A percentile compares a stretch with the other conserved stretches of the same genome.
Conservation (phyloP, 176 grass and related monocot species). For the Echinochloa phyllopogon region DNA sequence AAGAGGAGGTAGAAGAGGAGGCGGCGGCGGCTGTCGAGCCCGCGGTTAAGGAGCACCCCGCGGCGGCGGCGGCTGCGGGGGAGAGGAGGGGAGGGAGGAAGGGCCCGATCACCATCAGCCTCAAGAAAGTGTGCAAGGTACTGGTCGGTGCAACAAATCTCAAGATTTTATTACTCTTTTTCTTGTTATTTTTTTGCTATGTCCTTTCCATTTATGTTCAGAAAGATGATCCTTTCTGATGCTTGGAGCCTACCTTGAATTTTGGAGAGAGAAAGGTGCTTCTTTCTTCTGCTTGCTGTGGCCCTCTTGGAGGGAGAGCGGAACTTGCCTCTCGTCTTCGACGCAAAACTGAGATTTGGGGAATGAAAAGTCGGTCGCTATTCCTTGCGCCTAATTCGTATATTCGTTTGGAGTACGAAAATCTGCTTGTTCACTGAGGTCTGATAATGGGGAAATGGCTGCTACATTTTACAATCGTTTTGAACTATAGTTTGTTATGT, state of each 20-base stretch:
- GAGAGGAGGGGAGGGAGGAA: slow-evolving; percentile 52
- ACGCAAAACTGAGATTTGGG: not conserved
- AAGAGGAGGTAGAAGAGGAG: slow-evolving; percentile 11
- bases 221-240: not conserved
- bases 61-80: not conserved
- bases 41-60: not conserved
- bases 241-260: not conserved
- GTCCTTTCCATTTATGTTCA: not conserved
- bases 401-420: not conserved
- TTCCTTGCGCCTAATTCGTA: not conserved
- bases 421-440: not conserved
- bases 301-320: not conserved
- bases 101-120: slow-evolving; percentile 77
- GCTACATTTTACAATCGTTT: not conserved
- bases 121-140: slow-evolving; percentile 95
- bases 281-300: not conserved
- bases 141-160: not conserved
- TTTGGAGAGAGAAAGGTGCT: not conserved
- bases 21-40: slow-evolving; percentile 9
- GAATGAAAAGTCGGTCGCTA: not conserved
- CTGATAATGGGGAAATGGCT: not conserved
- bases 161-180: not conserved
- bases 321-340: not conserved
- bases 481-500: not conserved
- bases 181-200: not conserved